A percentile compares a stretch with the other conserved stretches of the same genome.
phyloP scores from a whole-genome alignment of 2,329 filamentous ascomycete species.

The Fusarium illudens region DNA sequence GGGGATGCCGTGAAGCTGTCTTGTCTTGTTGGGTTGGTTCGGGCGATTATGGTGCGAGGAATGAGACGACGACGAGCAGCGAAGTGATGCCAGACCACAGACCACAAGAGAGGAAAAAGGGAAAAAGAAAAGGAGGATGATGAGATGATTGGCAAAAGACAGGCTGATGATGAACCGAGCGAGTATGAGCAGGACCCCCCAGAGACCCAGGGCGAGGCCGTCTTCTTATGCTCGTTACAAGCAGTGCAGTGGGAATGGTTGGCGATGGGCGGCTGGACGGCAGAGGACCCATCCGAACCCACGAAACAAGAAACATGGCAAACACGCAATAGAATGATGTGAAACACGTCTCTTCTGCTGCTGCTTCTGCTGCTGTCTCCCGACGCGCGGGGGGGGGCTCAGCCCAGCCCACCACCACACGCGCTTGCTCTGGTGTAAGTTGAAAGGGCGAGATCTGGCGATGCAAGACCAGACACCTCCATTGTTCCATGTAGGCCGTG shows the following conservation, averaged over 20 bases:
- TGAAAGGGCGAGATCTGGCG: neutral
- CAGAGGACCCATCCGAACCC: constrained; percentile 33
- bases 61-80: neutral
- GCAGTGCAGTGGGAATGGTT: constrained; percentile 30
- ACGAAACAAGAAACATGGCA: constrained; percentile 38
- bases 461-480: too few species aligned
- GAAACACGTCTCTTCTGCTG: constrained; percentile 30
- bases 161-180: constrained; percentile 35
- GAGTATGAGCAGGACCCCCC: constrained; percentile 2
- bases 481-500: constrained; percentile 9
- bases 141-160: constrained; percentile 40
- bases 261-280: constrained; percentile 34
- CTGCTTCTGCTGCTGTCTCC: too few species aligned
- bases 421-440: constrained; percentile 27
- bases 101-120: constrained; percentile 4
- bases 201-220: constrained; percentile 42
- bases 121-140: constrained; percentile 4
- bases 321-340: constrained; percentile 36
- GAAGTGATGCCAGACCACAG: constrained; percentile 37
- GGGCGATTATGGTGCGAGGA: constrained; percentile 1
- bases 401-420: neutral
- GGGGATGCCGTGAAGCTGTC: constrained; percentile 32
- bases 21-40: constrained; percentile 28
- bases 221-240: constrained; percentile 40
- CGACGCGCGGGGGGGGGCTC: constrained; percentile 14